These are phyloP conservation scores for Pseudotsuga menziesii DNA, from an alignment of 75 land plant genomes.

Conservation along the genomic window DNA sequence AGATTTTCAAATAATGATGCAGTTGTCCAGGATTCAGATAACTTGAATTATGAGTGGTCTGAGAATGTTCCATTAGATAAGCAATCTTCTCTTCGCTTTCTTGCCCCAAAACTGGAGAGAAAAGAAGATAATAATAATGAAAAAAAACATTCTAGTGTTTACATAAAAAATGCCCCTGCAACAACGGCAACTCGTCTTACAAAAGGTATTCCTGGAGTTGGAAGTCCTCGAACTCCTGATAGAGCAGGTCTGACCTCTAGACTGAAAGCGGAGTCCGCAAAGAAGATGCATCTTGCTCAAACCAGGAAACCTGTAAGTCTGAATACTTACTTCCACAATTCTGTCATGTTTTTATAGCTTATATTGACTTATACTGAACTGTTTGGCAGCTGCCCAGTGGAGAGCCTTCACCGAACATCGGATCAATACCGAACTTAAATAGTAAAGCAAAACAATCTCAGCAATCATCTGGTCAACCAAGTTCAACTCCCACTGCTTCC, in stretches of 20 bases:
- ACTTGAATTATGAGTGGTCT: slow-evolving; percentile 2
- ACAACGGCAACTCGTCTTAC: slow-evolving; percentile 6
- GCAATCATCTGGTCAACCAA: neutral
- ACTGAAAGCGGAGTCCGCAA: slow-evolving; percentile 10
- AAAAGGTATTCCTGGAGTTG: slow-evolving; percentile 3
- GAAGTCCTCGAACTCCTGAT: slow-evolving; percentile 15
- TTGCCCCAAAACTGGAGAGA: neutral
- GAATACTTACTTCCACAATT: neutral
- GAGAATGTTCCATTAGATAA: slow-evolving; percentile 1
- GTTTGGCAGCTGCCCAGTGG: slow-evolving; percentile 4
- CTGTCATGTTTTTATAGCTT: neutral
- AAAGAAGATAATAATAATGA: neutral
- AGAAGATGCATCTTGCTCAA: slow-evolving; percentile 1
- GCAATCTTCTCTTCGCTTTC: neutral
- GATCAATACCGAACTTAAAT: neutral
- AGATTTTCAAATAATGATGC: neutral
- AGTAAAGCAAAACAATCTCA: slow-evolving; percentile 11
- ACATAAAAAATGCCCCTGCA: slow-evolving; percentile 5
- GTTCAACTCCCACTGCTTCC: slow-evolving; percentile 11
- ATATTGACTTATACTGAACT: neutral
- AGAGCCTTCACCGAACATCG: slow-evolving; percentile 3
- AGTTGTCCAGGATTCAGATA: neutral
- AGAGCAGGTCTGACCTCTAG: neutral
- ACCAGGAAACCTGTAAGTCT: slow-evolving; percentile 16
- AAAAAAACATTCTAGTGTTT: neutral